These are phyloP conservation scores for Rhynchospora breviuscula DNA, from an alignment of 176 grass and related monocot genomes.

Conservation along the genomic window DNA sequence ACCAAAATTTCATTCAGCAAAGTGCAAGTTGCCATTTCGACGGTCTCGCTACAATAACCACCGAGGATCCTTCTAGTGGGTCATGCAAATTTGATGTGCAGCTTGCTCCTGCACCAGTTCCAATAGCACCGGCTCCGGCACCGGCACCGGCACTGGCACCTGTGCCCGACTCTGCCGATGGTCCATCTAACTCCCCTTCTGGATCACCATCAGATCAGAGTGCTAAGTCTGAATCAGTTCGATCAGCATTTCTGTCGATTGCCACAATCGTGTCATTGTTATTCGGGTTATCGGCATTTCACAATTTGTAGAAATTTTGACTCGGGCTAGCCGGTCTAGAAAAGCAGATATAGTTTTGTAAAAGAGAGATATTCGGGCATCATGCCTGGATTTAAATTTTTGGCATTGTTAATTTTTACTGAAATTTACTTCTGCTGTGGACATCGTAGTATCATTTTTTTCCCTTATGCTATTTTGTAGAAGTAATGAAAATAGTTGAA, in stretches of 20 bases:
- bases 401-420: neutral
- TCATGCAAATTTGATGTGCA: conserved; percentile 43
- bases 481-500: no score
- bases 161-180: neutral
- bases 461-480: neutral
- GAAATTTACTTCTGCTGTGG: neutral
- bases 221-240: neutral
- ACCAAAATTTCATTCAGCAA: conserved; percentile 53
- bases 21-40: conserved; percentile 54
- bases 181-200: neutral
- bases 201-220: neutral
- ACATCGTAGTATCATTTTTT: neutral
- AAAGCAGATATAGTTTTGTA: neutral
- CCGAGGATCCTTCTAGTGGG: conserved; percentile 30
- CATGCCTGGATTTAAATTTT: neutral
- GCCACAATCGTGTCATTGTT: conserved; percentile 3
- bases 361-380: neutral
- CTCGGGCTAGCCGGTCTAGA: neutral
- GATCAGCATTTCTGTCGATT: neutral
- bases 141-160: neutral
- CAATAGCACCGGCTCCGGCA: neutral
- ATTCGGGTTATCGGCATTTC: neutral
- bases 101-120: conserved; percentile 7
- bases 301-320: neutral
- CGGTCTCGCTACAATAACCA: conserved; percentile 43